phyloP scores from a whole-genome alignment of 768 basidiomycete species.

The Lepiota brunneoincarnata region DNA sequence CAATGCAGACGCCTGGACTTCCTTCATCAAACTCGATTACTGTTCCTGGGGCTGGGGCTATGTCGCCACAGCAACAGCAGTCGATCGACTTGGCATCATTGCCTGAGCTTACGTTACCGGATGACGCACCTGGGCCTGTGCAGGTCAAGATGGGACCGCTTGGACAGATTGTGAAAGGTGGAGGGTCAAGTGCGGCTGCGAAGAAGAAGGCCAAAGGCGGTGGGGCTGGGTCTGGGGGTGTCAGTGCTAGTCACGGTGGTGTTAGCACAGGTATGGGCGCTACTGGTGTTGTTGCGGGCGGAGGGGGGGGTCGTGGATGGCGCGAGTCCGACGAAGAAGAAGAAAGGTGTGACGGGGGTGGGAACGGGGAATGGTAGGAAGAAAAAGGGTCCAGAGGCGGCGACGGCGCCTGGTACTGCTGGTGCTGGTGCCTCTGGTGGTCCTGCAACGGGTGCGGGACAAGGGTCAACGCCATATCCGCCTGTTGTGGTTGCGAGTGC shows the following conservation, averaged over 20 bases:
- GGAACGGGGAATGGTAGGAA: conserved; percentile 47
- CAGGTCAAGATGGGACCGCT: conserved; percentile 78
- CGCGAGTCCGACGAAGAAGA: conserved; percentile 36
- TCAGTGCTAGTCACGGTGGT: conserved; percentile 15
- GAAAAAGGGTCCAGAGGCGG: conserved; percentile 32
- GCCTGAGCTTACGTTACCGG: conserved; percentile 45
- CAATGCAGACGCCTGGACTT: neutral
- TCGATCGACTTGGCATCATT: conserved; percentile 4
- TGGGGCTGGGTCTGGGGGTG: conserved; percentile 15
- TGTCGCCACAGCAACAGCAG: conserved; percentile 15
- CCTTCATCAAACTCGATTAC: conserved; percentile 8
- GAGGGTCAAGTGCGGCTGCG: conserved; percentile 36
- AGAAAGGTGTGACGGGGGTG: conserved; percentile 35
- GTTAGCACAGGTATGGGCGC: conserved; percentile 18
- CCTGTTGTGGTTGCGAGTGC: conserved; percentile 29
- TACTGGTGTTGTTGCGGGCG: neutral
- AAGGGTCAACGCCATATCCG: conserved; percentile 18
- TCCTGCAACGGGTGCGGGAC: no score
- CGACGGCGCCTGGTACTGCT: conserved; percentile 7
- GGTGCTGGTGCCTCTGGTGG: no score
- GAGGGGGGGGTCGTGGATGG: neutral
- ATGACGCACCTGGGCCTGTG: conserved; percentile 56
- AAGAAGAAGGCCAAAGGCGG: conserved; percentile 51
- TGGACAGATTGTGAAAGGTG: conserved; percentile 66
- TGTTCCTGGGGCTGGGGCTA: conserved; percentile 15